Conservation (phyloP, 1,284 basidiomycete genomes). For the Ustilago curta region DNA sequence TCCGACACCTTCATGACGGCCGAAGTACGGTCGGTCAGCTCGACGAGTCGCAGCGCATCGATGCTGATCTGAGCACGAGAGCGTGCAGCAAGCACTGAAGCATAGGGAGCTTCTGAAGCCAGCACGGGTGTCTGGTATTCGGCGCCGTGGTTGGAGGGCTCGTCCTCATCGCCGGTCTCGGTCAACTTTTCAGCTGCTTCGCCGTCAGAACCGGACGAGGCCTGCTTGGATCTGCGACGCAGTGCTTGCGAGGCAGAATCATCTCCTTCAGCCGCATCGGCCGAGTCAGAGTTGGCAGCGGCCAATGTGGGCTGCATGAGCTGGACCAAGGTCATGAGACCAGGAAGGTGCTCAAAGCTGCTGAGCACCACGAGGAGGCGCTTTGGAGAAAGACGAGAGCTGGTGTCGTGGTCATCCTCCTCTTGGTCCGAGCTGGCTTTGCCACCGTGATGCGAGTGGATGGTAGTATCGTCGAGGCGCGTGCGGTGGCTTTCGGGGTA, state of each 20-base stretch:
- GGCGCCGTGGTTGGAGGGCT: conserved; percentile 32
- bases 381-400: conserved; percentile 40
- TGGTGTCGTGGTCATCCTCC: conserved; percentile 29
- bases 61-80: conserved; percentile 50
- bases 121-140: conserved; percentile 46
- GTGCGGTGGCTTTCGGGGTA: conserved; percentile 75
- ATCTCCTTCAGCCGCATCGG: conserved; percentile 2
- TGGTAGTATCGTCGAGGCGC: conserved; percentile 35
- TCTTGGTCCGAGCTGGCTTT: conserved; percentile 28
- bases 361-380: conserved; percentile 88
- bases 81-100: conserved; percentile 21
- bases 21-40: conserved; percentile 86
- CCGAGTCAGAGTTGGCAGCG: conserved; percentile 19
- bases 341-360: conserved; percentile 83
- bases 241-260: conserved; percentile 12
- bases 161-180: conserved; percentile 32
- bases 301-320: conserved; percentile 70
- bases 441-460: conserved; percentile 36
- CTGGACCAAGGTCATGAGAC: conserved; percentile 73
- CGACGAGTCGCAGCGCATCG: conserved; percentile 70
- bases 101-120: conserved; percentile 39
- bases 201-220: conserved; percentile 25
- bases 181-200: conserved; percentile 26
- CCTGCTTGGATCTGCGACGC: conserved; percentile 31
- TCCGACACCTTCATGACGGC: conserved; percentile 85